Conservation (phyloP, 768 basidiomycete species). For the Mycena rosella region DNA sequence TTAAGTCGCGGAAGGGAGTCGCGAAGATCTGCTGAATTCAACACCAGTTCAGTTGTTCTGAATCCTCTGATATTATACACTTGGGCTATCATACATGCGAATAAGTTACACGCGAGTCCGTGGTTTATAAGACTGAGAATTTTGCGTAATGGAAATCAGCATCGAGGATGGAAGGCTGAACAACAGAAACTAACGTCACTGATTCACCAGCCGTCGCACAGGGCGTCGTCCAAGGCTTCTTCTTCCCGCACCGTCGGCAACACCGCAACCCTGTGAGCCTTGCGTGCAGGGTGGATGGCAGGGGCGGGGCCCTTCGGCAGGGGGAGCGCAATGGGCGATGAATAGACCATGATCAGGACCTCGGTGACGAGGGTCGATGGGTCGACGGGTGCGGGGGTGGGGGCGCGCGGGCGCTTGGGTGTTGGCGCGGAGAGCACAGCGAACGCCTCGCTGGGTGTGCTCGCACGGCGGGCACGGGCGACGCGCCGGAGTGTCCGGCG, state of each 20-base stretch:
- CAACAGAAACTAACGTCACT: background rate
- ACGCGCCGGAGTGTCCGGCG: conserved; percentile 20
- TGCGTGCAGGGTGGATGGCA: conserved; percentile 9
- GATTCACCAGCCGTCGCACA: conserved; percentile 21
- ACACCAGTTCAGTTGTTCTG: too few species aligned
- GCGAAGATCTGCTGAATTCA: too few species aligned
- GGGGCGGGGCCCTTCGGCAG: conserved; percentile 26
- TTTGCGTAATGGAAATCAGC: background rate
- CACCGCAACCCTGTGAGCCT: background rate
- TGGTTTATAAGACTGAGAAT: background rate
- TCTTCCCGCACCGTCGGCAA: conserved; percentile 16
- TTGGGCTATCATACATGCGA: too few species aligned
- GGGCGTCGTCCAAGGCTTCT: background rate
- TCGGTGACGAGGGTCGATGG: conserved; percentile 14
- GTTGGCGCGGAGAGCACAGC: conserved; percentile 3
- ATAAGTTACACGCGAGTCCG: background rate
- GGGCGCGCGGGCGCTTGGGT: conserved; percentile 1
- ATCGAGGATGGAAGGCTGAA: background rate
- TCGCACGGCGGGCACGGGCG: background rate
- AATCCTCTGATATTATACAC: too few species aligned
- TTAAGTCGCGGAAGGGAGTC: too few species aligned
- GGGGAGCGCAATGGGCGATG: conserved; percentile 20
- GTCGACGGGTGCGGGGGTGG: conserved; percentile 2
- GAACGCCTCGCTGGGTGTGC: conserved; percentile 1
- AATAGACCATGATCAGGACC: conserved; percentile 8